Base-by-base conservation (phyloP, 345 rosid species). In the Noccaea caerulescens region DNA sequence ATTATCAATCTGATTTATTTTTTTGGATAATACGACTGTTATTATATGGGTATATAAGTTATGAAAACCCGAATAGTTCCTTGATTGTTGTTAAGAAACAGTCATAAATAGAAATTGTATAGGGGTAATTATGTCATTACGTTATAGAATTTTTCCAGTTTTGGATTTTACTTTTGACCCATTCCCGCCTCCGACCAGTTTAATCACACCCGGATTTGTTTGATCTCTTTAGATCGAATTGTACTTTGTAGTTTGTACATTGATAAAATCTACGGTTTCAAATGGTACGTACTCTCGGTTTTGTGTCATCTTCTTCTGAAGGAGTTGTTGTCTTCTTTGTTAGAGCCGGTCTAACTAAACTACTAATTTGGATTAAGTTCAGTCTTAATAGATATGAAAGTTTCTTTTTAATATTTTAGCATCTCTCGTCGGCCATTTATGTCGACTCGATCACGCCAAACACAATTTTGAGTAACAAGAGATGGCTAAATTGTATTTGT, bases 141-240 rank as follows among this genome's bases (percentile, higher is more conserved):
- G 5, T 13, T 8, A 9, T 46, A 5, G 2, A 46, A 13, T 27
- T 38, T 56, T 38, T 56, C 58, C 13, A 27, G 44, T 65, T 47
- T 56, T 57, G 59, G 72, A 65, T 56, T 38, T 16, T 11, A 64
- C 58, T 64, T 37, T 72, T 72, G 65, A 55, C 72, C 7, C 66
- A 49, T 65, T 73, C 77, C 52, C 10, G 23, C 57, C 39, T 72
- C 64, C 27, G 47, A 72, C 63, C 56, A 54, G 20, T 63, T 42
- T 72, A 34, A 54, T 72, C 49, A 72, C 30, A 20, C 25, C 36
- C 53, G 10, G 44, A 32, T 55, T 67, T 33, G 10, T 43, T 14
- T 65, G 1, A 8, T 66, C 12, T 39, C 41, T 10, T 63, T 33
- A 23, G 20, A 16, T 63, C 5, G 12, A 9, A 44, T 56, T 36